These are phyloP conservation scores for Phaseolus coccineus DNA, from an alignment of 331 rosid genomes.

Conservation along the genomic window DNA sequence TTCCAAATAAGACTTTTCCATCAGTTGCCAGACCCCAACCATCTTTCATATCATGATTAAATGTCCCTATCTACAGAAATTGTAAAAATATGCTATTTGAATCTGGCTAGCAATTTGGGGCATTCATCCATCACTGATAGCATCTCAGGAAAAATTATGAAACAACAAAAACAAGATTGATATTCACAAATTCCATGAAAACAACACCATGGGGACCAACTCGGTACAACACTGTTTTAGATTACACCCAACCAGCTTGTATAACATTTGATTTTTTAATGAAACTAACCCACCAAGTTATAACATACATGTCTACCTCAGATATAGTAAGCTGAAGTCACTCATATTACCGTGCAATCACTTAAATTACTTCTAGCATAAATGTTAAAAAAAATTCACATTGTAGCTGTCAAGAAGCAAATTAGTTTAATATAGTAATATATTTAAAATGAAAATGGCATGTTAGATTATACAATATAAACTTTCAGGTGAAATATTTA, in stretches of 20 bases:
- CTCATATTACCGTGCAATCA: conserved; percentile 21
- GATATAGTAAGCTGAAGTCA: conserved; percentile 15
- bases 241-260: conserved; percentile 28
- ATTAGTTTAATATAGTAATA: not conserved
- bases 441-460: not conserved
- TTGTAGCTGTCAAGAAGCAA: conserved; percentile 34
- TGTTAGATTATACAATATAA: not conserved
- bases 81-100: conserved; percentile 36
- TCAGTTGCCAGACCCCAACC: conserved; percentile 99
- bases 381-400: not conserved
- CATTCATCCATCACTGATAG: not conserved
- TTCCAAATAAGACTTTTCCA: conserved; percentile 85
- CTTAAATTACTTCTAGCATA: conserved; percentile 15
- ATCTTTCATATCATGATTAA: conserved; percentile 81
- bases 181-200: conserved; percentile 9
- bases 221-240: not conserved
- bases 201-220: conserved; percentile 1
- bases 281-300: conserved; percentile 4
- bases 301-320: conserved; percentile 19
- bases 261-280: conserved; percentile 10
- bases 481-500: not conserved
- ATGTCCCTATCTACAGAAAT: conserved; percentile 60
- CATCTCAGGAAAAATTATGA: not conserved
- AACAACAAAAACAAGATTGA: conserved; percentile 14
- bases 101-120: conserved; percentile 16